Evolutionary conservation across 2,329 filamentous ascomycete species (phyloP).

Genomic region (Hymenoscyphus infarciens): DNA sequence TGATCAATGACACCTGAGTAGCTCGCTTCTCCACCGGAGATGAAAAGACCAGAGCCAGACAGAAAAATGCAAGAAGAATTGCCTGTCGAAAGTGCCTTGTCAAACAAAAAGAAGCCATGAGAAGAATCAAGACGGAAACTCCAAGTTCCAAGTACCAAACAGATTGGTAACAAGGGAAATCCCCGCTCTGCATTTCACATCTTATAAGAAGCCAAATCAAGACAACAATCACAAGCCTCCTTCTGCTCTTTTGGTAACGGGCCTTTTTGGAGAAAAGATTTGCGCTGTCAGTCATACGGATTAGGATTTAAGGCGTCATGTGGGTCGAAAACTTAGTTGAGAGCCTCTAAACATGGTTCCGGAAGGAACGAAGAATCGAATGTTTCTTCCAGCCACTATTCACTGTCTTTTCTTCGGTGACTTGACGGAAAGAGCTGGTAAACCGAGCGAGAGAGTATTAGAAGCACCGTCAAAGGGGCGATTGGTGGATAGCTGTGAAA

Average conservation of each 20-base stretch:
- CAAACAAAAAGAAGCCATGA: neutral
- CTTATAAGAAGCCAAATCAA: neutral
- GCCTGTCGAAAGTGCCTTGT: neutral
- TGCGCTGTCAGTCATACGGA: neutral
- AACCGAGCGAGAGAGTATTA: neutral
- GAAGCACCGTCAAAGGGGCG: neutral
- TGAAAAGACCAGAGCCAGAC: neutral
- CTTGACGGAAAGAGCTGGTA: neutral
- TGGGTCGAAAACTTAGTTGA: neutral
- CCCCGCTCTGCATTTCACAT: neutral
- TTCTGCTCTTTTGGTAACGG: neutral
- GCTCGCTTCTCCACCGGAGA: constrained; percentile 22
- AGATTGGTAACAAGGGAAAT: too few species aligned
- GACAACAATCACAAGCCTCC: neutral
- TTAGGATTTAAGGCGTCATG: neutral
- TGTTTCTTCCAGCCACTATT: neutral
- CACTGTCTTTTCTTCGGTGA: neutral
- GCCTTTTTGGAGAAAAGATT: neutral
- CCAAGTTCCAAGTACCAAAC: neutral
- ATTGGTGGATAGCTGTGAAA: neutral
- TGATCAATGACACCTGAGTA: constrained; percentile 26
- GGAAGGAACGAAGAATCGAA: neutral
- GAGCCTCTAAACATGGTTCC: neutral
- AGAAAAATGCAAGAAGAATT: neutral
- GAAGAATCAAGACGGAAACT: neutral